These are phyloP conservation scores for Saturnispora saitoi DNA, from an alignment of 805 yeast genomes.

Conservation along the genomic window DNA sequence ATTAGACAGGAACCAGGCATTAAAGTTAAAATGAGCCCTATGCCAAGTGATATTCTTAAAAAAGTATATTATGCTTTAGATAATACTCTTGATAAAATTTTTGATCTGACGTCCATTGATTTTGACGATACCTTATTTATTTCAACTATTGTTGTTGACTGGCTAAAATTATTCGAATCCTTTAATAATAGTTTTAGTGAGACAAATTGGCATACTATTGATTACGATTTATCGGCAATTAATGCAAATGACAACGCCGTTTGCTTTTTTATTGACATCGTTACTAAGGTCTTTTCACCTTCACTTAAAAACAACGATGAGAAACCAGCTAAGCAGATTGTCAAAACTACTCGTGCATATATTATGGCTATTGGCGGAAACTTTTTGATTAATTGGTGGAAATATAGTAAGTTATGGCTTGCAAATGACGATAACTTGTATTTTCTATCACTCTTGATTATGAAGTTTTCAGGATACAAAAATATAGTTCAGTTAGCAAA, in stretches of 20 bases:
- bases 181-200: constrained; percentile 21
- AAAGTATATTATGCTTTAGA: not conserved
- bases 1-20: constrained; percentile 25
- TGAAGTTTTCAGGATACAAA: not conserved
- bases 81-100: not conserved
- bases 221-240: constrained; percentile 35
- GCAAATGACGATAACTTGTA: not conserved
- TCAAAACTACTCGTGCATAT: not conserved
- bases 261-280: constrained; percentile 30
- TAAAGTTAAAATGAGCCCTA: constrained; percentile 33
- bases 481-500: not conserved
- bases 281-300: constrained; percentile 11
- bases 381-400: constrained; percentile 6
- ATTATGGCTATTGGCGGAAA: not conserved
- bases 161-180: constrained; percentile 31
- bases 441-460: not conserved
- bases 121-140: not conserved
- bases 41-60: constrained; percentile 19
- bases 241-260: constrained; percentile 34
- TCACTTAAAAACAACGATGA: not conserved
- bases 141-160: constrained; percentile 26
- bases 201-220: constrained; percentile 28
- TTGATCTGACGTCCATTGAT: constrained; percentile 19
- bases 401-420: constrained; percentile 4
- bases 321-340: constrained; percentile 23